Percentiles rank a stretch among this genome's conserved stretches.
Conservation (phyloP, 2,329 filamentous ascomycete species). For the Pseudocercospora cruenta region DNA sequence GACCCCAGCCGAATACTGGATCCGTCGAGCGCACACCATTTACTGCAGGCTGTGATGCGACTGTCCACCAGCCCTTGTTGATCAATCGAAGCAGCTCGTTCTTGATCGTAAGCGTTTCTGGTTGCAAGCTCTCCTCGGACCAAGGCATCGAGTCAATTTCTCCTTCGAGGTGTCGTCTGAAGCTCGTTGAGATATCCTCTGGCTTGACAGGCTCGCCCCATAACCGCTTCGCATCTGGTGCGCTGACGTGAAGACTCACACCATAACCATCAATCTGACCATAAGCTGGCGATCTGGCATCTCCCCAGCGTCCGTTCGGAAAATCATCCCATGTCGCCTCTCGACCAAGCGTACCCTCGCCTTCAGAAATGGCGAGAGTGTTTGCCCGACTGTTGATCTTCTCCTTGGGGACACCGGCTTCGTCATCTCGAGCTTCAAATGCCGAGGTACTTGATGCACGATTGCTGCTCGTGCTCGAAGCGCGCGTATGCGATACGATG, state of each 20-base stretch:
- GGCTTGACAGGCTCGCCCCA: constrained; percentile 78
- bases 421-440: constrained; percentile 71
- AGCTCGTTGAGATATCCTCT: constrained; percentile 77
- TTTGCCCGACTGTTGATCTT: constrained; percentile 74
- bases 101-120: constrained; percentile 83
- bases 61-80: constrained; percentile 88
- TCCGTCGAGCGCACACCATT: constrained; percentile 81
- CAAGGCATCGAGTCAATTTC: constrained; percentile 83
- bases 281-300: constrained; percentile 88
- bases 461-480: constrained; percentile 57
- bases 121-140: constrained; percentile 85
- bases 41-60: constrained; percentile 92
- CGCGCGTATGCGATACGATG: constrained; percentile 67
- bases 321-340: constrained; percentile 99
- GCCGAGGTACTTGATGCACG: constrained; percentile 44
- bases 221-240: constrained; percentile 77
- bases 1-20: constrained; percentile 88
- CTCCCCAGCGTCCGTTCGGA: constrained; percentile 93
- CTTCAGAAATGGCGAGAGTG: constrained; percentile 90
- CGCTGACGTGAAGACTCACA: constrained; percentile 88
- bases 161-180: constrained; percentile 79
- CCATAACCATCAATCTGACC: constrained; percentile 98
- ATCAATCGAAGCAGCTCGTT: constrained; percentile 76
- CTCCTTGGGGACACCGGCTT: constrained; percentile 75
- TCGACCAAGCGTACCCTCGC: constrained; percentile 82